Base-by-base conservation (phyloP, 192 early-diverging fungal genomes). In the Funneliformis mosseae region DNA sequence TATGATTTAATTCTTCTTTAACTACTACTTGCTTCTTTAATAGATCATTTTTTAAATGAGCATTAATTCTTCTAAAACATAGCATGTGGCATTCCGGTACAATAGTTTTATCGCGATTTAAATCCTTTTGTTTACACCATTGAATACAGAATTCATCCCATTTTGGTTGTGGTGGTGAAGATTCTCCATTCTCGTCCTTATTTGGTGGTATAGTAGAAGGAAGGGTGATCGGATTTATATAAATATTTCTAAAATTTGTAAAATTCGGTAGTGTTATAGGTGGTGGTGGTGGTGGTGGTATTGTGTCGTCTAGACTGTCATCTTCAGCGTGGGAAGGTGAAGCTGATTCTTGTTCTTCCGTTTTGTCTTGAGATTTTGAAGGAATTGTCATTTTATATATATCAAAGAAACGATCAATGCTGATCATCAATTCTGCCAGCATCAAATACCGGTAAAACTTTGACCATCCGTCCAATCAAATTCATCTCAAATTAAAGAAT, bases 121-220 rank as follows among this genome's bases (percentile, higher is more conserved):
- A 41, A 28, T 78, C 28, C n/a, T 73, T 48, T 28, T 80, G 79
- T 23, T 71, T 60, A 46, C 69, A 69, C 77, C 81, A 61, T 33
- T 84, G 66, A 28, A 81, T 33, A 77, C 85, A 86, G 1, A 73
- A 63, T 64, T 86, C 85, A 23, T 84, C 80, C 81, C 81, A 82
- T 60, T 76, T 67, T 21, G 72, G 75, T 42, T 45, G 25, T 41
- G 9, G 18, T 41, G 21, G 33, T n/a, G 27, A 33, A 14, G 16
- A 16, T 16, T 67, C 27, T 38, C 7, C 21, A 55, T 55, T n/a
- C 16, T 8, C 14, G 14, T 67, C 64, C 5, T 12, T 74, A 50
- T 23, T 27, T 7, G 50, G 25, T 33, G 50, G 27, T 39, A 45
- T 72, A 4, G 23, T 45, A 27, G 45, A 55, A 46, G 46, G n/a